These are phyloP conservation scores for Leishmania tarentolae DNA, from an alignment of 208 protist genomes.

Conservation along the genomic window DNA sequence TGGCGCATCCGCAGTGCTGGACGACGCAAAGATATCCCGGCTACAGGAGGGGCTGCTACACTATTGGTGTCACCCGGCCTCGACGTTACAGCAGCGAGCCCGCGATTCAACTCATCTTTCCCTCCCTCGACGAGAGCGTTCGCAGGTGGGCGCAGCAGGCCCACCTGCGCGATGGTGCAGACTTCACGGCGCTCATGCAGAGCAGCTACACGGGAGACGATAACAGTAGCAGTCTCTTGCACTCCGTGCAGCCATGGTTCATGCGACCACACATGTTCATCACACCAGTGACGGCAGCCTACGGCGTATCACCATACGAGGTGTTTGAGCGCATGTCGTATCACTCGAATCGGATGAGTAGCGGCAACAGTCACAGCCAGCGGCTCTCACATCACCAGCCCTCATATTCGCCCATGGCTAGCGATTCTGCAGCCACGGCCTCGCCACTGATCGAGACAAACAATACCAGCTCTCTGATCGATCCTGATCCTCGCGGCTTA, in stretches of 20 bases:
- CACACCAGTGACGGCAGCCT: slow-evolving; percentile 30
- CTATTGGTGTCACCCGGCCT: background rate
- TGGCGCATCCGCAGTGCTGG: slow-evolving; percentile 53
- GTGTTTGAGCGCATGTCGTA: slow-evolving; percentile 46
- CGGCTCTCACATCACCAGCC: background rate
- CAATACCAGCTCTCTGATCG: slow-evolving; percentile 28
- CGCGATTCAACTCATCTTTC: slow-evolving; percentile 48
- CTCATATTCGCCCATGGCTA: background rate
- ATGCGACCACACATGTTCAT: slow-evolving; percentile 64
- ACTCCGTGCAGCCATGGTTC: slow-evolving; percentile 70
- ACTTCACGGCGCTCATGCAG: slow-evolving; percentile 18
- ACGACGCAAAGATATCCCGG: slow-evolving; percentile 22
- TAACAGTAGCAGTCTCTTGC: slow-evolving; percentile 21
- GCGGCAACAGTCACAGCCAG: slow-evolving; percentile 2
- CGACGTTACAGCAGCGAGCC: background rate
- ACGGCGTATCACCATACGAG: slow-evolving; percentile 45
- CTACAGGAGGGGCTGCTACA: slow-evolving; percentile 27
- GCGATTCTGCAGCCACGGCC: background rate
- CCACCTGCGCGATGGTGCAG: slow-evolving; percentile 20
- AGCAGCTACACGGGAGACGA: slow-evolving; percentile 21
- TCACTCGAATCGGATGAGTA: slow-evolving; percentile 14
- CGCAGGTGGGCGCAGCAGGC: slow-evolving; percentile 28
- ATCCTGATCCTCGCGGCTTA: slow-evolving; percentile 26
- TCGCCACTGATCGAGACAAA: slow-evolving; percentile 3
- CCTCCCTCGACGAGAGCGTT: slow-evolving; percentile 57